Evolutionary conservation across 2,329 filamentous ascomycete genomes (phyloP).

Genomic region (Purpureocillium takamizusanense): DNA sequence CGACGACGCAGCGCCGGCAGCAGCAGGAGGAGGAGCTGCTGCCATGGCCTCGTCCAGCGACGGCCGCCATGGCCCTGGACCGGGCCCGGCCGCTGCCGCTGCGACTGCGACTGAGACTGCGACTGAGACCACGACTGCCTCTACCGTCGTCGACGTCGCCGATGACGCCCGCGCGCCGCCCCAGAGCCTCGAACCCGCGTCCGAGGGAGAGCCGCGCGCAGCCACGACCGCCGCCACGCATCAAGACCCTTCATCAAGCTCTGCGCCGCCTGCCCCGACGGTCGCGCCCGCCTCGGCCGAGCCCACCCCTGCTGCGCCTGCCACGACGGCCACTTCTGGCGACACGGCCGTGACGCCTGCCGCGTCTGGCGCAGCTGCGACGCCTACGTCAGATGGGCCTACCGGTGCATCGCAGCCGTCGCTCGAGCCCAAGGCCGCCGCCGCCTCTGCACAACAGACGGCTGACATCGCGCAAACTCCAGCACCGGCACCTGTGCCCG

Average conservation of each 20-base stretch:
- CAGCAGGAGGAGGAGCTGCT: slow-evolving; percentile 33
- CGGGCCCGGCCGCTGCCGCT: slow-evolving; percentile 2
- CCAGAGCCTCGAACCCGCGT: too few relatives aligned
- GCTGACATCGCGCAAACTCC: slow-evolving; percentile 1
- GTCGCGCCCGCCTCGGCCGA: too few relatives aligned
- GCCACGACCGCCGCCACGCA: too few relatives aligned
- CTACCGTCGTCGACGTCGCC: background rate
- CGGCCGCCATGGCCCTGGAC: slow-evolving; percentile 21
- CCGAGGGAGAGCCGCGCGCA: too few relatives aligned
- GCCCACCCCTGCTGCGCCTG: background rate
- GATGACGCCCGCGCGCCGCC: background rate
- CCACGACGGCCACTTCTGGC: background rate
- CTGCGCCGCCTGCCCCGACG: background rate
- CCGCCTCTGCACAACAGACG: background rate
- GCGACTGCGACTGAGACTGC: slow-evolving; percentile 6
- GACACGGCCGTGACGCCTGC: slow-evolving; percentile 1
- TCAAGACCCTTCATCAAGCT: background rate
- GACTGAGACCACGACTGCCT: too few relatives aligned
- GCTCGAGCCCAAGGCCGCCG: too few relatives aligned
- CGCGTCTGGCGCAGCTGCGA: background rate
- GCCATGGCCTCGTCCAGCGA: slow-evolving; percentile 53
- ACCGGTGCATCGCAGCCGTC: background rate
- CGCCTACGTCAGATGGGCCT: too few relatives aligned
- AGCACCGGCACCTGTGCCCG: background rate
- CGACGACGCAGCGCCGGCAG: slow-evolving; percentile 48